Base-by-base conservation (phyloP, 139 green algal genomes). In the Desmodesmus armatus region DNA sequence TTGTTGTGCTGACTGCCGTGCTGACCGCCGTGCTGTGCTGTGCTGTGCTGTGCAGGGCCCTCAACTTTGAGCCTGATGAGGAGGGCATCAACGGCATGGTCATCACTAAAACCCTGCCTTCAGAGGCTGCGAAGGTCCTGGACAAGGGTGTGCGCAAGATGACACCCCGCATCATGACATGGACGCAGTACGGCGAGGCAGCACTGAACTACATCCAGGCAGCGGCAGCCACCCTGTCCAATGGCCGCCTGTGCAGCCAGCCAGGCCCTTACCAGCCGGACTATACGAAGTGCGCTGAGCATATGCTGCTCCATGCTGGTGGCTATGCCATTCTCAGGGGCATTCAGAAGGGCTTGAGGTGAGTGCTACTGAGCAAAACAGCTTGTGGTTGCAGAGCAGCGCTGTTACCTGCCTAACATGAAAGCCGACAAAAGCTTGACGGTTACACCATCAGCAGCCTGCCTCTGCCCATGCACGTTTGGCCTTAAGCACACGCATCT, bases 301-400 rank as follows among this genome's bases (percentile, higher is more conserved):
- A 93, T 79, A 92, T 93, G 65, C 69, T 86, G 19, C 80, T 93
- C 4, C 90, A 92, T 67, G 90, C 90, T 29, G 89, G 89, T 33
- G 82, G 82, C 31, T 87, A 87, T 39, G 82, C 82, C 37, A 83
- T 87, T 43, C 82, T 87, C 41, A 58, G 62, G 13, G 82, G 70
- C 58, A 77, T 87, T 23, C 72, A 87, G 82, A 78, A 77, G 73
- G 82, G 82, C 21, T 43, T 87, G 62, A n/a, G 49, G n/a, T n/a
- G n/a, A n/a, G n/a, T n/a, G n/a, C n/a, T n/a, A n/a, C n/a, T n/a
- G n/a, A n/a, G n/a, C n/a, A n/a, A n/a, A n/a, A n/a, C n/a, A n/a
- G n/a, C n/a, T n/a, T n/a, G n/a, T n/a, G n/a, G n/a, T n/a, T n/a
- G n/a, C n/a, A n/a, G n/a, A n/a, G n/a, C n/a, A n/a, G n/a, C n/a